These are phyloP conservation scores for Sporothrix variecibatus DNA, from an alignment of 2,329 filamentous ascomycete species.

Conservation along the genomic window DNA sequence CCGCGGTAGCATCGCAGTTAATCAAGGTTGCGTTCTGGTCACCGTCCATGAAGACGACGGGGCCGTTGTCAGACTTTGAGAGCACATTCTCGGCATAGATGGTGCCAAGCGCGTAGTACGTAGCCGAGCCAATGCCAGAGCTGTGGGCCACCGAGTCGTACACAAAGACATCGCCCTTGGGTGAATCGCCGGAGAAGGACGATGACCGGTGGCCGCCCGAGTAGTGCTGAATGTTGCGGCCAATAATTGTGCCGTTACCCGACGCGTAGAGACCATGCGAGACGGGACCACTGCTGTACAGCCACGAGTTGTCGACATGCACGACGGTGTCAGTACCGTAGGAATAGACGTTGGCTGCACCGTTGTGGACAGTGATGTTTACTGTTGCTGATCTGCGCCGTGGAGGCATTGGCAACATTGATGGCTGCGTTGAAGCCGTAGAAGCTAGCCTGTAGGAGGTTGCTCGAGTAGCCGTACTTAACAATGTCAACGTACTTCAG, in stretches of 20 bases:
- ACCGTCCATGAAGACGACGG: slow-evolving; percentile 25
- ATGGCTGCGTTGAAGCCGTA: slow-evolving; percentile 27
- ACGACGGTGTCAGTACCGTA: slow-evolving; percentile 24
- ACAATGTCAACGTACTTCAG: neutral
- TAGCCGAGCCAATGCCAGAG: slow-evolving; percentile 24
- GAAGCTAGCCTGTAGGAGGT: slow-evolving; percentile 23
- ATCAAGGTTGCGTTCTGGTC: slow-evolving; percentile 22
- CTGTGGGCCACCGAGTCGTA: slow-evolving; percentile 23
- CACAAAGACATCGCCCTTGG: slow-evolving; percentile 15
- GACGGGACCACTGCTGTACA: slow-evolving; percentile 27
- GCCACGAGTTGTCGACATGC: slow-evolving; percentile 9
- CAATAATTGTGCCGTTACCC: slow-evolving; percentile 26
- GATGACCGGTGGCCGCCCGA: slow-evolving; percentile 24
- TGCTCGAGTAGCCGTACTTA: slow-evolving; percentile 25
- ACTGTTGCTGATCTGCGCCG: neutral
- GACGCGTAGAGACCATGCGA: slow-evolving; percentile 26
- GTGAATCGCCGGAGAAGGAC: slow-evolving; percentile 27
- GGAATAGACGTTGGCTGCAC: slow-evolving; percentile 25
- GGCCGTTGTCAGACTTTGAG: slow-evolving; percentile 12
- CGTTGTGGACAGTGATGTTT: slow-evolving; percentile 27
- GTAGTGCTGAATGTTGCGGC: slow-evolving; percentile 21
- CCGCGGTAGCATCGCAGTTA: slow-evolving; percentile 24
- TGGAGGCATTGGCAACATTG: slow-evolving; percentile 27
- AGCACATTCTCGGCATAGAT: slow-evolving; percentile 24
- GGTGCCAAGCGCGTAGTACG: slow-evolving; percentile 24